Percentiles rank a stretch among this genome's conserved stretches.
These are phyloP conservation scores for Pseudogymnoascus sp. DNA, from an alignment of 2,329 filamentous ascomycete species.

Conservation along the genomic window DNA sequence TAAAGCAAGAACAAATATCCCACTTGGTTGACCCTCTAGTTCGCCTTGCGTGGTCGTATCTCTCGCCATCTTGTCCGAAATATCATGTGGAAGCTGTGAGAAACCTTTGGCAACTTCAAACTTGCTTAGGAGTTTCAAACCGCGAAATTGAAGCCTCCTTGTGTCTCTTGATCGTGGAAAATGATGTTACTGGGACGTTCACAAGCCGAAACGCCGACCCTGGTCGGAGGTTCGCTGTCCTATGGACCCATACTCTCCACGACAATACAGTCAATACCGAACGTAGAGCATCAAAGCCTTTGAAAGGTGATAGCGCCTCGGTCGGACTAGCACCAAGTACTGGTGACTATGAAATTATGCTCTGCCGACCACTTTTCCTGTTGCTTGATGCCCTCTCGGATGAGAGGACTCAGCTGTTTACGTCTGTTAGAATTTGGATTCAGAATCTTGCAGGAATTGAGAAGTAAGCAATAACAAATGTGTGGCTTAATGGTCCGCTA, in stretches of 20 bases:
- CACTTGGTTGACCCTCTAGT: slow-evolving; percentile 61
- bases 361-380: slow-evolving; percentile 72
- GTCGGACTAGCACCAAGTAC: slow-evolving; percentile 42
- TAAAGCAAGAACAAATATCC: slow-evolving; percentile 44
- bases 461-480: slow-evolving; percentile 37
- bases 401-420: slow-evolving; percentile 63
- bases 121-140: slow-evolving; percentile 54
- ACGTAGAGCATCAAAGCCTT: slow-evolving; percentile 41
- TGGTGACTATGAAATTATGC: slow-evolving; percentile 61
- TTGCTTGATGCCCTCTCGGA: slow-evolving; percentile 70
- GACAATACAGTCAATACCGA: slow-evolving; percentile 40
- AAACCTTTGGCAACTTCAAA: slow-evolving; percentile 77
- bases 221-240: slow-evolving; percentile 60
- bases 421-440: slow-evolving; percentile 74
- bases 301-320: slow-evolving; percentile 29
- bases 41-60: slow-evolving; percentile 64
- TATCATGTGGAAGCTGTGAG: slow-evolving; percentile 90
- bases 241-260: slow-evolving; percentile 75
- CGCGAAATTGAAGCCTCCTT: slow-evolving; percentile 75
- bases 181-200: slow-evolving; percentile 40
- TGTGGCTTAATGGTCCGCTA: slow-evolving; percentile 16
- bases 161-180: slow-evolving; percentile 55
- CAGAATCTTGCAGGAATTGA: slow-evolving; percentile 56
- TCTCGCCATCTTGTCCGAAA: slow-evolving; percentile 77
- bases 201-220: slow-evolving; percentile 46